Percentiles rank a stretch among this genome's conserved stretches.
Evolutionary conservation across 2,329 filamentous ascomycete species (phyloP).

Genomic region (Colletotrichum siamense): DNA sequence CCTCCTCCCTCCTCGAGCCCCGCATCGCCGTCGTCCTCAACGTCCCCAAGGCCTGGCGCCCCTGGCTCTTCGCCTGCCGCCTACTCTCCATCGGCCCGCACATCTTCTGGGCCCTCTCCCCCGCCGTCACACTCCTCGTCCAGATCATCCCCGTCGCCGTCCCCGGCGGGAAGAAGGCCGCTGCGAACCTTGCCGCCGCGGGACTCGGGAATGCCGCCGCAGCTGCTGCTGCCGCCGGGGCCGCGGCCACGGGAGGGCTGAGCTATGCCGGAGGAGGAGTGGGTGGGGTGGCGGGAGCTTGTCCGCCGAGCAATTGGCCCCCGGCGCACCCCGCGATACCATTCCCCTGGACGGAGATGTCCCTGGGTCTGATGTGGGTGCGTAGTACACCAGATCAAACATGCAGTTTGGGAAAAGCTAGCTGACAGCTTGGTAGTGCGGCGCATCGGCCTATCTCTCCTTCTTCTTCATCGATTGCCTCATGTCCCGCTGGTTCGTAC

Average conservation of each 20-base stretch:
- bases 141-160: constrained; percentile 56
- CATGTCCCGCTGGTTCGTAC: constrained; percentile 76
- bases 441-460: constrained; percentile 77
- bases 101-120: constrained; percentile 74
- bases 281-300: constrained; percentile 44
- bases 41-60: constrained; percentile 74
- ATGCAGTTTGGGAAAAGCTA: accelerated
- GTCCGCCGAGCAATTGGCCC: constrained; percentile 12
- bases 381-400: constrained; percentile 30
- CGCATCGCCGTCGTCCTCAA: constrained; percentile 81
- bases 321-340: constrained; percentile 22
- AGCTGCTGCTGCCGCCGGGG: not conserved
- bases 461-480: constrained; percentile 87
- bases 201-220: constrained; percentile 34
- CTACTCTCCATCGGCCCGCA: constrained; percentile 74
- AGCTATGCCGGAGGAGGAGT: constrained; percentile 25
- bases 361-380: constrained; percentile 78
- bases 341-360: constrained; percentile 67
- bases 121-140: constrained; percentile 70
- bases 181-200: constrained; percentile 31
- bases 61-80: constrained; percentile 75
- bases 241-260: not conserved
- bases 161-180: constrained; percentile 24
- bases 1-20: constrained; percentile 66
- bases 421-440: constrained; percentile 58